Base-by-base conservation (phyloP, 2,329 filamentous ascomycete species). In the Cladophialophora yegresii region DNA sequence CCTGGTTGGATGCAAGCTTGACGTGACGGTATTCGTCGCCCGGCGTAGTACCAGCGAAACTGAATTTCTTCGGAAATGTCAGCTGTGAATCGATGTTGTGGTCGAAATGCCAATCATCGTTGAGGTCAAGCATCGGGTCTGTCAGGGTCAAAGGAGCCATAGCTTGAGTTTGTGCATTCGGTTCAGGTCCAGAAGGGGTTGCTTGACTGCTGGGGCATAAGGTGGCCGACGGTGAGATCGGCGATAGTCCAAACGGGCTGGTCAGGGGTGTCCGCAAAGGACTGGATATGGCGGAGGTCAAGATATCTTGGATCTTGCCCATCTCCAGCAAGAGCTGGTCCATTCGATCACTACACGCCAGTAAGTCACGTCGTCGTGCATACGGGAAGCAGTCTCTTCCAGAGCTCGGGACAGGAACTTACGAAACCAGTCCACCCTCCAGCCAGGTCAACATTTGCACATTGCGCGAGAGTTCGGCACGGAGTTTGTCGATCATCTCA, bases 1-100 rank as follows among this genome's bases (percentile, higher is more conserved):
- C 61, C 32, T 53, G 47, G 32, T 13, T 45, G 3, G 61, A 53
- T n/a, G 47, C 61, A 20, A 63, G 61, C 33, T 58, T 57, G 32
- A 63, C 61, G 47, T 63, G 54, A n/a, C 61, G 61, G 30, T 58
- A 63, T 30, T 47, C 43, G 43, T 63, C 61, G n/a, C 61, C 61
- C 16, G 61, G 61, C 8, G 61, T 63, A 36, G 47, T 43, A 4
- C 36, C 30, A 4, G 45, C 12, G 36, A 63, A 63, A 26, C 61
- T 63, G 40, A 63, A 58, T 20, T 54, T 58, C 9, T 58, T 47
- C 13, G 54, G 54, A 23, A 58, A 23, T 40, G 8, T 9, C 54
- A 58, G 28, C 13, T 63, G 58, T 20, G 33, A 26, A 32, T 55
- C 58, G 16, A 61, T 54, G 33, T 28, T 36, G 10, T 61, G 33